Conservation (phyloP, 2,329 filamentous ascomycete species). For the Penicillium digitatum region DNA sequence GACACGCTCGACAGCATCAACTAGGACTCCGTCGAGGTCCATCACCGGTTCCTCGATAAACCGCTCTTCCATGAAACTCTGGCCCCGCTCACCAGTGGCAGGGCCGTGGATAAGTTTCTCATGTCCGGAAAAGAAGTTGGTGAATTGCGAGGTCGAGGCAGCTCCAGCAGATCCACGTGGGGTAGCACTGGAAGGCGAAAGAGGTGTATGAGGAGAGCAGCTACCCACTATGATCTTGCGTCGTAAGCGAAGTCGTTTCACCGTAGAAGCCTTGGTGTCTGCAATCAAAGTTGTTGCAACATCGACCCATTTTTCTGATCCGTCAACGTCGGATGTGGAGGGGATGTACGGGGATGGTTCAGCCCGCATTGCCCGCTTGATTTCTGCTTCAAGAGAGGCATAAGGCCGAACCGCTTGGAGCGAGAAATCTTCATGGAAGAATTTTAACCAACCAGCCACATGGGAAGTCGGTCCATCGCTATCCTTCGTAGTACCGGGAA, state of each 20-base stretch:
- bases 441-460: conserved; percentile 56
- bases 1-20: conserved; percentile 56
- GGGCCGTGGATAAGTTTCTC: conserved; percentile 22
- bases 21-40: conserved; percentile 56
- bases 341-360: conserved; percentile 47
- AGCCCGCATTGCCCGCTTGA: conserved; percentile 54
- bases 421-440: conserved; percentile 57
- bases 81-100: conserved; percentile 19
- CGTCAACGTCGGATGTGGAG: conserved; percentile 32
- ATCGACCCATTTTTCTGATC: conserved; percentile 51
- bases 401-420: conserved; percentile 58
- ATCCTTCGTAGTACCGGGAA: conserved; percentile 31
- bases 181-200: conserved; percentile 22
- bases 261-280: conserved; percentile 51
- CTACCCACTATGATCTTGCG: conserved; percentile 41
- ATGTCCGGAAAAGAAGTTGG: conserved; percentile 28
- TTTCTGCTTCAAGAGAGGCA: conserved; percentile 49
- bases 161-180: conserved; percentile 26
- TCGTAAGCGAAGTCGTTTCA: conserved; percentile 54
- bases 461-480: conserved; percentile 50
- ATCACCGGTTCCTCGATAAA: conserved; percentile 54
- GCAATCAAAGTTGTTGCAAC: conserved; percentile 56
- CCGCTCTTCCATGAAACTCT: conserved; percentile 45
- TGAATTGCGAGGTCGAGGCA: conserved; percentile 26
- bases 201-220: conserved; percentile 18